phyloP scores from a whole-genome alignment of 2,329 filamentous ascomycete species.

The Coniochaeta prunicola region DNA sequence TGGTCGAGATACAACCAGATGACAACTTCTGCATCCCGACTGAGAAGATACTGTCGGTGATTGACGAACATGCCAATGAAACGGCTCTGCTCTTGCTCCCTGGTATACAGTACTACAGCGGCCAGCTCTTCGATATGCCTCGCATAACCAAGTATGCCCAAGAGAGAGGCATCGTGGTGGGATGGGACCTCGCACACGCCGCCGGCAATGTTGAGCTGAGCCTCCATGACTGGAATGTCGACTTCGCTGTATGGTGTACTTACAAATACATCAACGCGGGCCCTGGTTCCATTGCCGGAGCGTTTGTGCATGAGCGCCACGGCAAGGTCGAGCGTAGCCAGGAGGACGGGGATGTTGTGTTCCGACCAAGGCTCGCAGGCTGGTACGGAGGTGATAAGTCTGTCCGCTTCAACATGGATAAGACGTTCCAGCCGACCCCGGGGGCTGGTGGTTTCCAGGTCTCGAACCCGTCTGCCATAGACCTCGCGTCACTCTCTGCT shows the following conservation, averaged over 20 bases:
- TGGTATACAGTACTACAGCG: constrained; percentile 87
- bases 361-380: constrained; percentile 62
- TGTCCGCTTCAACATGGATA: constrained; percentile 77
- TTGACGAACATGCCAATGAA: constrained; percentile 65
- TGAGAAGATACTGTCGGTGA: constrained; percentile 61
- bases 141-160: constrained; percentile 73
- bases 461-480: constrained; percentile 76
- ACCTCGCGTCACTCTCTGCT: constrained; percentile 67
- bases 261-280: constrained; percentile 93
- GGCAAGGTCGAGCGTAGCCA: constrained; percentile 45
- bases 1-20: constrained; percentile 67
- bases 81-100: constrained; percentile 75
- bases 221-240: constrained; percentile 83
- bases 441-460: constrained; percentile 79
- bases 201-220: constrained; percentile 73
- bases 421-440: constrained; percentile 66
- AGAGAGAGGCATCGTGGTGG: constrained; percentile 61
- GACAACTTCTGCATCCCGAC: constrained; percentile 57
- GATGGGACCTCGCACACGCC: constrained; percentile 86
- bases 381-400: constrained; percentile 84
- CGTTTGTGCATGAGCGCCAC: constrained; percentile 74
- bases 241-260: constrained; percentile 88
- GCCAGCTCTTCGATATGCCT: constrained; percentile 78
- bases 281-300: constrained; percentile 70
- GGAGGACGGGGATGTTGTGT: constrained; percentile 35